A percentile compares a stretch with the other conserved stretches of the same genome.
phyloP scores from a whole-genome alignment of 1,284 basidiomycete genomes.

The Jaminaea rosea region DNA sequence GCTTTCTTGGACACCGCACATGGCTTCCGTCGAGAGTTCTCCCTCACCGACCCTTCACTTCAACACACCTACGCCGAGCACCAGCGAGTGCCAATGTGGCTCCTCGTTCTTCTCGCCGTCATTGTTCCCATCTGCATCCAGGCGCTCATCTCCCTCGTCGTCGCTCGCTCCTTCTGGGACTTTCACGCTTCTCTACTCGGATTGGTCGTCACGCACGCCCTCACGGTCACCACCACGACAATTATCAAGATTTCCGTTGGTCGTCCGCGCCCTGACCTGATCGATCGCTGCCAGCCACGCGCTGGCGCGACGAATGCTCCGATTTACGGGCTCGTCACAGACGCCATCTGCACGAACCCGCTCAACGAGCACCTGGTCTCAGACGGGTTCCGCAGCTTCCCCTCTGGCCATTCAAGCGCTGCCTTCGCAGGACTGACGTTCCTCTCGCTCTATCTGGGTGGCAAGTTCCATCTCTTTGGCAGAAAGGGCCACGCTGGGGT shows the following conservation, averaged over 20 bases:
- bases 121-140: constrained; percentile 56
- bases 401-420: constrained; percentile 83
- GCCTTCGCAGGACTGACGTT: constrained; percentile 88
- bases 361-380: constrained; percentile 11
- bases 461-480: constrained; percentile 81
- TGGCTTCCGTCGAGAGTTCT: constrained; percentile 71
- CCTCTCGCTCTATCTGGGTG: constrained; percentile 65
- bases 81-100: constrained; percentile 70
- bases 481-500: constrained; percentile 70
- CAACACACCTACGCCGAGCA: constrained; percentile 64
- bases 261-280: constrained; percentile 59
- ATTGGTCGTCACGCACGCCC: constrained; percentile 61
- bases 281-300: constrained; percentile 67
- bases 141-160: constrained; percentile 60
- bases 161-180: constrained; percentile 76
- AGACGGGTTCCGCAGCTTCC: constrained; percentile 70
- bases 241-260: constrained; percentile 72
- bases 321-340: constrained; percentile 63
- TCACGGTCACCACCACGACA: constrained; percentile 74
- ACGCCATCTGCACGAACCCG: constrained; percentile 64
- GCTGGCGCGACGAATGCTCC: constrained; percentile 56
- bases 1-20: constrained; percentile 64
- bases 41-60: constrained; percentile 57
- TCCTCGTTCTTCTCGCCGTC: constrained; percentile 25
- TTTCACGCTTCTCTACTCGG: constrained; percentile 72